These are phyloP conservation scores for Fusarium paranaense DNA, from an alignment of 2,329 filamentous ascomycete species.

Conservation along the genomic window DNA sequence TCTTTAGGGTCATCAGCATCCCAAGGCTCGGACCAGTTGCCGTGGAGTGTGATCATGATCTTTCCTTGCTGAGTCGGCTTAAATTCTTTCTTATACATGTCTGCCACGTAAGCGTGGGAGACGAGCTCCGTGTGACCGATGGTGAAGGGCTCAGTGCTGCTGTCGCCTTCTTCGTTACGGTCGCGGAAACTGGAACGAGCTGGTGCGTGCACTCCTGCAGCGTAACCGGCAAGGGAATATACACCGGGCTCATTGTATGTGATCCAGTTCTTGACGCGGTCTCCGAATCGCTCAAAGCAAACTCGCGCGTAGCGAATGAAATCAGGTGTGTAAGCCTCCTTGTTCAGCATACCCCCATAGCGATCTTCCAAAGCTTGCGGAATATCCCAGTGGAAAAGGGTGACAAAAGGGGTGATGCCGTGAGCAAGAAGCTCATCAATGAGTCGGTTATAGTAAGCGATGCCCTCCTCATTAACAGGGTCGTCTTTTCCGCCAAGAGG, in stretches of 20 bases:
- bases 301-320: conserved; percentile 39
- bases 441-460: conserved; percentile 70
- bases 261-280: conserved; percentile 40
- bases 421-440: conserved; percentile 66
- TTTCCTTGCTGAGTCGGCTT: conserved; percentile 50
- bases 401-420: conserved; percentile 70
- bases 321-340: conserved; percentile 35
- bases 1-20: conserved; percentile 50
- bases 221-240: conserved; percentile 33
- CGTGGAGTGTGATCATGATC: conserved; percentile 56
- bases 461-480: conserved; percentile 69
- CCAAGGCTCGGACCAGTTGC: conserved; percentile 57
- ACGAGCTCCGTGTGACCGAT: conserved; percentile 55
- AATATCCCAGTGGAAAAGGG: conserved; percentile 74
- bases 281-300: conserved; percentile 39
- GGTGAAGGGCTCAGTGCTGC: conserved; percentile 50
- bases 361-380: conserved; percentile 51
- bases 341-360: conserved; percentile 37
- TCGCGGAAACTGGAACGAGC: conserved; percentile 37
- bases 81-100: conserved; percentile 55
- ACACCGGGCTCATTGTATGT: conserved; percentile 40
- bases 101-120: conserved; percentile 51
- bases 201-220: conserved; percentile 35
- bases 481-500: conserved; percentile 72
- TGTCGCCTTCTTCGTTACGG: conserved; percentile 34